Base-by-base conservation (phyloP, 2,329 filamentous ascomycete genomes). In the Fusarium brachygibbosum region DNA sequence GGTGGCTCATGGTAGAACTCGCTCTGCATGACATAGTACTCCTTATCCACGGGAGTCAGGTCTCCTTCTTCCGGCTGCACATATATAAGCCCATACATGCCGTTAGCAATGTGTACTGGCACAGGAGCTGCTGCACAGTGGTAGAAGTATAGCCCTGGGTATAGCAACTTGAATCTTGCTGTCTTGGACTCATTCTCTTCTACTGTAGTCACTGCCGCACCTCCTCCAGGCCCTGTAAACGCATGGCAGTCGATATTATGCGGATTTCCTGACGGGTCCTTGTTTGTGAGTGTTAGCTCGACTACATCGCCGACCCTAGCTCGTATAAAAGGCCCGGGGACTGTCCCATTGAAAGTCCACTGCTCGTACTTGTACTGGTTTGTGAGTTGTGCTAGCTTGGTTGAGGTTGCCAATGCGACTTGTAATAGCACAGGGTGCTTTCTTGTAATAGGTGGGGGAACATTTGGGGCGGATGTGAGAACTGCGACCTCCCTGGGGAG, bases 1-100 rank as follows among this genome's bases (percentile, higher is more conserved):
- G 63, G 63, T 3, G 63, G 63, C 3, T 67, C 63, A 13, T 65
- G 63, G 28, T 67, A 67, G 16, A 65, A 67, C n/a, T 67, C 63
- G 37, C 63, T 67, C 29, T 67, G 63, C 60, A 65, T 67, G 17
- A 67, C 60, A 38, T 65, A 65, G 19, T 65, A 65, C 29, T 67
- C 60, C 17, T 56, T 67, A 6, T 67, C 63, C 50, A 67, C 60
- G 0, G 60, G 40, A 6, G 60, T 54, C 1, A 65, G 44, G 10
- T 67, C 60, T 13, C 52, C 44, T 14, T 55, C 63, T 21, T n/a
- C n/a, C n/a, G 63, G 63, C 21, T 66, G 55, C 4, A 66, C 63
- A 10, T 66, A 66, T 32, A 66, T 66, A 13, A 66, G 51, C 8
- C 51, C 51, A 2, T 46, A 54, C 51, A 54, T 54, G 10, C 51